A percentile compares a stretch with the other conserved stretches of the same genome.
Evolutionary conservation across 768 basidiomycete species (phyloP).

Genomic region (Hypholoma sublateritium): DNA sequence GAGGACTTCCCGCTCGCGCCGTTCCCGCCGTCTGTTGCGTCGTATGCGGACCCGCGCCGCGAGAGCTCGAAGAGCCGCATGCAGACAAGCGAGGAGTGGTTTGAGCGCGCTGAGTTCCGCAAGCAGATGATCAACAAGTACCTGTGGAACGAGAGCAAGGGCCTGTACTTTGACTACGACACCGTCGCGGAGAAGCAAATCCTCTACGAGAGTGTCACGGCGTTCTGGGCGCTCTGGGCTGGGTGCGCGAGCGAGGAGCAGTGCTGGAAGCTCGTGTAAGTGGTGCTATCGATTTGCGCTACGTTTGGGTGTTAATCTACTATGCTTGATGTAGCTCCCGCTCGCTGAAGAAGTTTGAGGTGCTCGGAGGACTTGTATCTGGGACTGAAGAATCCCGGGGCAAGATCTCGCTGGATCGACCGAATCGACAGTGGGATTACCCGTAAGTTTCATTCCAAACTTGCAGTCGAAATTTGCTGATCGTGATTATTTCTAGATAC

Average conservation of each 20-base stretch:
- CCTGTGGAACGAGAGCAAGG: slow-evolving; percentile 96
- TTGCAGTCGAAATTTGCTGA: slow-evolving; percentile 11
- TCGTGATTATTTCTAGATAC: slow-evolving; percentile 42
- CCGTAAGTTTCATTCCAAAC: slow-evolving; percentile 53
- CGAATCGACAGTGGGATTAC: slow-evolving; percentile 99
- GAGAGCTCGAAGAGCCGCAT: slow-evolving; percentile 57
- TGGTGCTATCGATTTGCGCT: slow-evolving; percentile 18
- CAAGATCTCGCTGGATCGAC: slow-evolving; percentile 91
- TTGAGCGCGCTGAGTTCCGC: slow-evolving; percentile 82
- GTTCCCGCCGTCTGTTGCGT: slow-evolving; percentile 80
- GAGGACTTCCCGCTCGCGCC: slow-evolving; percentile 91
- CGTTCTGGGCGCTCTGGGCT: slow-evolving; percentile 96
- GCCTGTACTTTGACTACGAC: slow-evolving; percentile 95
- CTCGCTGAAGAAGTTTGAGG: slow-evolving; percentile 94
- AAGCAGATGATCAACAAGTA: slow-evolving; percentile 88
- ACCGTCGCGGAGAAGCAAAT: slow-evolving; percentile 89
- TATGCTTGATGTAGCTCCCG: slow-evolving; percentile 52
- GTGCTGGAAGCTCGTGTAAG: slow-evolving; percentile 89
- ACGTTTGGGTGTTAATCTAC: slow-evolving; percentile 16
- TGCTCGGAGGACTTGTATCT: slow-evolving; percentile 90
- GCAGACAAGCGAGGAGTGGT: slow-evolving; percentile 91
- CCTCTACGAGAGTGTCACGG: slow-evolving; percentile 95
- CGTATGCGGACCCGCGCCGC: slow-evolving; percentile 62
- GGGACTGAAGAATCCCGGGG: slow-evolving; percentile 97
- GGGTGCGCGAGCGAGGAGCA: slow-evolving; percentile 97